These are phyloP conservation scores for Calycina herbarum DNA, from an alignment of 2,329 filamentous ascomycete species.

Conservation along the genomic window DNA sequence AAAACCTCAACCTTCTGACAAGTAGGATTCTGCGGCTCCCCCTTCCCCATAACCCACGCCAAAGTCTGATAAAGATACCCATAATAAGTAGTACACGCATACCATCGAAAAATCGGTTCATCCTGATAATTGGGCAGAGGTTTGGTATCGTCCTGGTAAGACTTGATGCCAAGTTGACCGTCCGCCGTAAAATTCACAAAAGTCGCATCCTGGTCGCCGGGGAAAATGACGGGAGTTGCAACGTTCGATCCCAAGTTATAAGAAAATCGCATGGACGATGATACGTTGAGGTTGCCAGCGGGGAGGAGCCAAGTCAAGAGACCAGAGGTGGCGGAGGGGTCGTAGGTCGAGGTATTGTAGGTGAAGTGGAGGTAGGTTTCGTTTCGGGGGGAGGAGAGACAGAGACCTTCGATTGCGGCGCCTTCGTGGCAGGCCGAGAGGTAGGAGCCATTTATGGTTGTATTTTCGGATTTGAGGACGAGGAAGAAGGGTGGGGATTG, in stretches of 20 bases:
- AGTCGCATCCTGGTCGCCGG: constrained; percentile 27
- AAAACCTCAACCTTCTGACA: constrained; percentile 44
- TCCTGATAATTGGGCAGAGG: constrained; percentile 34
- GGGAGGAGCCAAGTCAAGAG: constrained; percentile 29
- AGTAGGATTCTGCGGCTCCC: constrained; percentile 44
- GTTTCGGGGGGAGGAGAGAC: constrained; percentile 33
- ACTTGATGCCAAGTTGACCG: constrained; percentile 41
- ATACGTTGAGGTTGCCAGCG: constrained; percentile 34
- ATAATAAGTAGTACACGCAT: constrained; percentile 44
- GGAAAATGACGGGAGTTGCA: constrained; percentile 43
- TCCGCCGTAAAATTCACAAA: constrained; percentile 44
- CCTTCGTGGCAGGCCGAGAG: constrained; percentile 48
- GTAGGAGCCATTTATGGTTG: constrained; percentile 40
- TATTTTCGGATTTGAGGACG: constrained; percentile 41
- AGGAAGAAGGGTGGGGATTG: constrained; percentile 47
- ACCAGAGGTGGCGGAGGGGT: constrained; percentile 20
- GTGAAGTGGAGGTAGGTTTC: constrained; percentile 22
- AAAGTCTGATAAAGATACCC: constrained; percentile 46
- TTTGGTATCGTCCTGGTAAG: constrained; percentile 42
- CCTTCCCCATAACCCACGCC: constrained; percentile 41
- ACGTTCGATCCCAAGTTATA: constrained; percentile 43
- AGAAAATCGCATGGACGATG: constrained; percentile 40
- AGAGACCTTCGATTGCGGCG: constrained; percentile 49
- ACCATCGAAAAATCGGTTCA: constrained; percentile 42
- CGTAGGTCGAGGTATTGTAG: constrained; percentile 35